Evolutionary conservation across 2,329 filamentous ascomycete genomes (phyloP), one percentile per base, ranked within the genome.

Genomic region (Aspergillus ochraceus): DNA sequence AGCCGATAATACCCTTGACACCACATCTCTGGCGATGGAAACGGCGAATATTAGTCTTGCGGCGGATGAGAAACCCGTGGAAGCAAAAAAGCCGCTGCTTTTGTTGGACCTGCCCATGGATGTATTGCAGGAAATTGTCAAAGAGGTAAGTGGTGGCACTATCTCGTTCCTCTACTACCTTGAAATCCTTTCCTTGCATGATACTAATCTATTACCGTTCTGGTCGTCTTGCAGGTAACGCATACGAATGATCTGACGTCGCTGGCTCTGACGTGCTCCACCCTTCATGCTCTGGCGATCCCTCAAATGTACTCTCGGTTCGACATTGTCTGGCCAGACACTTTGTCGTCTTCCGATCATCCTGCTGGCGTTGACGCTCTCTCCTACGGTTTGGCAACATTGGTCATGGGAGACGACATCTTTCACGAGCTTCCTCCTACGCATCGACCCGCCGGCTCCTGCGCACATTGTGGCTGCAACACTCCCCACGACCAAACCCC

Each of bases 321-420:
- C 75, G 91, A 95, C 71, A 95, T 95, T 64, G 89, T 94, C 47
- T 95, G 91, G 91, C 91, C 91, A 0, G 90, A 94, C 69, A 86
- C 85, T 32, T 83, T 84, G 63, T 80, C 84, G 8, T 82, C 86
- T 9, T 80, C 84, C 2, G 86, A 90, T 66, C 87, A 88, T 56
- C 83, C 88, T 49, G 87, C 87, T 46, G 89, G 88, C 59, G 90
- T 95, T 30, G 90, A 95, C 77, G 90, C 91, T 45, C 84, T 95
- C 50, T 93, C 90, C 0, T 94, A 92, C 71, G 91, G 91, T 6
- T 80, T 95, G 20, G 87, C 91, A 12, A 95, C 91, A 0, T 80
- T 95, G 59, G 90, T 91, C 59, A 89, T 92, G 78, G 88, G 88
- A 9, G 83, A 87, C 61, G 85, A 88, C 70, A 78, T 86, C 26